Evolutionary conservation across 495 filamentous ascomycete species (phyloP).

Genomic region (Echria macrotheca): DNA sequence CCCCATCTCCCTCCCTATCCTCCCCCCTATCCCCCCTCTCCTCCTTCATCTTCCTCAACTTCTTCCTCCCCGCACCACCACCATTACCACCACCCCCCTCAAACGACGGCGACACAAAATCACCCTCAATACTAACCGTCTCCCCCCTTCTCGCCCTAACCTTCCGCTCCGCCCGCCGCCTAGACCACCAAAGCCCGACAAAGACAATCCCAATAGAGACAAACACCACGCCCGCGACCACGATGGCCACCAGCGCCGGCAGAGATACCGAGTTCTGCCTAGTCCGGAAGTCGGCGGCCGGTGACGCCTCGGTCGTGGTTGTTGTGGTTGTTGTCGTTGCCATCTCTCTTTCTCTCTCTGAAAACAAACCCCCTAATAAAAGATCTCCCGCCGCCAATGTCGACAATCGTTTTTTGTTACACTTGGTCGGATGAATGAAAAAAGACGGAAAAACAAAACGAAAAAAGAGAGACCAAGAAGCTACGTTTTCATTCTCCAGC

Average conservation of each 20-base stretch:
- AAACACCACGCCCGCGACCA: conserved; percentile 13
- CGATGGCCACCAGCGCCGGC: conserved; percentile 11
- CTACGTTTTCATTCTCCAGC: neutral
- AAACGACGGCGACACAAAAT: too few relatives aligned
- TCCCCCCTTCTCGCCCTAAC: neutral
- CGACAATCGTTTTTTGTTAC: too few relatives aligned
- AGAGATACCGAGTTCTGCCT: conserved; percentile 2
- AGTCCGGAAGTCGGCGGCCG: neutral
- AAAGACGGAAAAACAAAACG: neutral
- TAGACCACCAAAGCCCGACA: conserved; percentile 14
- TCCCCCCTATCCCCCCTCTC: too few relatives aligned
- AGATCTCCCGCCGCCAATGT: too few relatives aligned
- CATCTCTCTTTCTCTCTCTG: too few relatives aligned
- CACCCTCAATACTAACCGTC: neutral
- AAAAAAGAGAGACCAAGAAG: too few relatives aligned
- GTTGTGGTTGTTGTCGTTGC: too few relatives aligned
- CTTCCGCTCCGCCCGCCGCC: conserved; percentile 9
- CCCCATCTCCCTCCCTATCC: too few relatives aligned
- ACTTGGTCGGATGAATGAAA: neutral
- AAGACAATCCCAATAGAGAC: conserved; percentile 2
- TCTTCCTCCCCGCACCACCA: too few relatives aligned
- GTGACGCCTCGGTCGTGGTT: neutral
- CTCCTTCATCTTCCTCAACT: too few relatives aligned
- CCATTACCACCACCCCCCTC: too few relatives aligned
- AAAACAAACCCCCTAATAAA: too few relatives aligned